A percentile compares a stretch with the other conserved stretches of the same genome.
Conservation (phyloP, 805 yeast genomes). For the Ogataea nitratoaversa region DNA sequence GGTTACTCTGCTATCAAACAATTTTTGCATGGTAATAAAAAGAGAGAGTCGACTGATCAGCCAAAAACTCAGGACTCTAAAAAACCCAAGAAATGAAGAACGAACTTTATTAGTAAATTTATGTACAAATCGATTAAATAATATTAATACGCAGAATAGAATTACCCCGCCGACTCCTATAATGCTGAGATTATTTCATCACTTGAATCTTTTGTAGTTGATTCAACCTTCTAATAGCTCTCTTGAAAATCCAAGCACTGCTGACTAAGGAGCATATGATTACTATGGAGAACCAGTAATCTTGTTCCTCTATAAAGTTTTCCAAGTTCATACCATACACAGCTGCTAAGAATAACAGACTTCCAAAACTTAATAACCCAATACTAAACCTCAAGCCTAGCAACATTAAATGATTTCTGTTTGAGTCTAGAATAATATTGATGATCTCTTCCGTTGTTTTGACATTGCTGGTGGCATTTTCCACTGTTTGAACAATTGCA, state of each 20-base stretch:
- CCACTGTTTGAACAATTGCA: constrained; percentile 89
- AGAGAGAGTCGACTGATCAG: constrained; percentile 7
- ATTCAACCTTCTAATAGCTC: constrained; percentile 54
- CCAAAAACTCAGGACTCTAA: constrained; percentile 2
- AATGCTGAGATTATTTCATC: constrained; percentile 14
- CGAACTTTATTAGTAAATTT: neutral
- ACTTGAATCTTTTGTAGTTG: constrained; percentile 62
- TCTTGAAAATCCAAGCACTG: constrained; percentile 42
- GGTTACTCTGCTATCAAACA: constrained; percentile 17
- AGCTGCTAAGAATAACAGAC: constrained; percentile 77
- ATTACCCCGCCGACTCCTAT: no score
- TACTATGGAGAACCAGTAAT: constrained; percentile 61
- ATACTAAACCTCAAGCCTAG: constrained; percentile 79
- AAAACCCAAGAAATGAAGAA: constrained; percentile 7
- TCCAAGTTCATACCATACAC: constrained; percentile 95
- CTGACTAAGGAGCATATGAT: constrained; percentile 38
- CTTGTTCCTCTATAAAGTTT: constrained; percentile 82
- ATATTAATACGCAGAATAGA: no score
- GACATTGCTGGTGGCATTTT: constrained; percentile 73
- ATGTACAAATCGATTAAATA: no score
- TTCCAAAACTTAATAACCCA: constrained; percentile 77
- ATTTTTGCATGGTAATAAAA: constrained; percentile 12
- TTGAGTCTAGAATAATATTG: constrained; percentile 87
- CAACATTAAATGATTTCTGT: constrained; percentile 88
- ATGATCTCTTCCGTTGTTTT: constrained; percentile 93